Conservation (phyloP, 257 asterid genomes). For the Lycium ferocissimum region DNA sequence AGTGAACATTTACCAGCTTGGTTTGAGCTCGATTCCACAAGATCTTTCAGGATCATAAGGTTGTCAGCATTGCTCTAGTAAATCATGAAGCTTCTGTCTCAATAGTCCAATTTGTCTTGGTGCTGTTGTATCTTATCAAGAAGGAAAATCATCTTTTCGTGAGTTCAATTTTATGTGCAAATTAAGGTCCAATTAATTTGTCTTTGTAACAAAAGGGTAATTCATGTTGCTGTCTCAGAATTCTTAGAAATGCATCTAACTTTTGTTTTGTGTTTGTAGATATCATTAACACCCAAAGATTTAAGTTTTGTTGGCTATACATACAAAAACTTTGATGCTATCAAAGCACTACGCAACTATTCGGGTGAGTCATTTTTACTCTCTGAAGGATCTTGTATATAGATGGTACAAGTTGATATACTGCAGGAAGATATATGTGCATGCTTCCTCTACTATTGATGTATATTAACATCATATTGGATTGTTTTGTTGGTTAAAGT, state of each 20-base stretch:
- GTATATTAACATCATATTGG: background rate
- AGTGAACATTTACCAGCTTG: background rate
- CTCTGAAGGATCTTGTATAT: background rate
- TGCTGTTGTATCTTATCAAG: background rate
- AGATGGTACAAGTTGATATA: background rate
- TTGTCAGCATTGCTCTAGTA: background rate
- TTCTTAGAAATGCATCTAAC: background rate
- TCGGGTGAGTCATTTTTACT: slow-evolving; percentile 54
- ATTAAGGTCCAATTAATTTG: background rate
- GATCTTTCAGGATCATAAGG: no score
- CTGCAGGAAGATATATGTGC: background rate
- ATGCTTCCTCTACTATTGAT: background rate
- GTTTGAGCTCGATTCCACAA: background rate
- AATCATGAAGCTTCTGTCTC: background rate
- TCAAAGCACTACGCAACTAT: slow-evolving; percentile 71
- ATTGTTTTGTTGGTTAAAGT: background rate
- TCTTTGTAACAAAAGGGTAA: background rate
- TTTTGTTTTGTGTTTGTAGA: slow-evolving; percentile 42
- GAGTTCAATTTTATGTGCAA: background rate
- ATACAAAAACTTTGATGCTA: slow-evolving; percentile 86
- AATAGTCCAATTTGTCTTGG: background rate
- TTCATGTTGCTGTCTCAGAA: background rate
- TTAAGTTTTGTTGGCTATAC: slow-evolving; percentile 91
- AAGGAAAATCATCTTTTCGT: background rate
- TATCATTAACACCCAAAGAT: slow-evolving; percentile 74